Percentiles rank a stretch among this genome's conserved stretches.
These are phyloP conservation scores for Rhizopus microsporus DNA, from an alignment of 371 early-diverging fungal genomes.

Conservation along the genomic window DNA sequence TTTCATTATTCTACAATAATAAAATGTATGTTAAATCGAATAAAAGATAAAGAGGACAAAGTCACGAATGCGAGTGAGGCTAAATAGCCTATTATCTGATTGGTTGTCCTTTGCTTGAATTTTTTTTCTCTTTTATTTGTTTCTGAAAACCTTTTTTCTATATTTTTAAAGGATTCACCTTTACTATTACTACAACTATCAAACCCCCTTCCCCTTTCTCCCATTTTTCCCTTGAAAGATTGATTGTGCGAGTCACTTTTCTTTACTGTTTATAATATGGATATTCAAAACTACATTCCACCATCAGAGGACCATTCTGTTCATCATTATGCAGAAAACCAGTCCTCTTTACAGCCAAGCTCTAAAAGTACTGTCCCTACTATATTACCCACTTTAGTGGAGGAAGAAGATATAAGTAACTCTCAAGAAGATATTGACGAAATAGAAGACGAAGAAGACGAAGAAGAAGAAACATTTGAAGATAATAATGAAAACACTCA, in stretches of 20 bases:
- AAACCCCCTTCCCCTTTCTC: not conserved
- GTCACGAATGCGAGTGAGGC: conserved; percentile 5
- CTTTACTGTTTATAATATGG: conserved; percentile 12
- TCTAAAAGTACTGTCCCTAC: conserved; percentile 12
- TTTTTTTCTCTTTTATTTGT: conserved; percentile 13
- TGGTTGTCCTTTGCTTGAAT: conserved; percentile 23
- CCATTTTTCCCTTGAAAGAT: not conserved
- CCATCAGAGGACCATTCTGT: conserved; percentile 13
- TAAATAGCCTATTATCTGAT: conserved; percentile 10
- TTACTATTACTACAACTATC: too few relatives aligned
- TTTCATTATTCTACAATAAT: too few relatives aligned
- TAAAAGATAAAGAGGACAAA: not conserved
- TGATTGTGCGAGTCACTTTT: conserved; percentile 5
- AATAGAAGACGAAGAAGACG: conserved; percentile 1
- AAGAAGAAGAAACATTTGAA: not conserved
- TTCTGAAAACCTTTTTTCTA: conserved; percentile 5
- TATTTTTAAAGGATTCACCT: not conserved
- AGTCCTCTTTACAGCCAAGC: conserved; percentile 8
- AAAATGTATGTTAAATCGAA: too few relatives aligned
- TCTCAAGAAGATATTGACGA: conserved; percentile 8
- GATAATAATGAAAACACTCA: not conserved
- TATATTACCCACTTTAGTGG: conserved; percentile 26
- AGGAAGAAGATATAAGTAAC: conserved; percentile 15
- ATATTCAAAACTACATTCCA: conserved; percentile 27
- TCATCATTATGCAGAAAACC: conserved; percentile 13